phyloP scores from a whole-genome alignment of 1,139 yeast genomes.

The Yamadazyma songkhlaensis region DNA sequence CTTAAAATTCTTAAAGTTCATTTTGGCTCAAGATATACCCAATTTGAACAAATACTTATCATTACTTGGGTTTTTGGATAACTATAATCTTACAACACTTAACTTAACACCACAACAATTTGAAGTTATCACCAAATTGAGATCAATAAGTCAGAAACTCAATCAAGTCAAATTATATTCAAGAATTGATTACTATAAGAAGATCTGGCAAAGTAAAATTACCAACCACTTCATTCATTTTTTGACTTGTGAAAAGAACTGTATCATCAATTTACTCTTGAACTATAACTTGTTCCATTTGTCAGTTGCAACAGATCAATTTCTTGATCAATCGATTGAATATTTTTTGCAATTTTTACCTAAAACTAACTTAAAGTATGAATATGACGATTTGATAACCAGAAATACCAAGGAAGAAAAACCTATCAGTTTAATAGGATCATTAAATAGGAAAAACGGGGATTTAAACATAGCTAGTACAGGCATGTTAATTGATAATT shows the following conservation, averaged over 20 bases:
- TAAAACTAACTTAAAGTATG: neutral
- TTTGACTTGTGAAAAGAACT: conserved; percentile 25
- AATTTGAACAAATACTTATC: conserved; percentile 11
- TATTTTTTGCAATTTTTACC: conserved; percentile 11
- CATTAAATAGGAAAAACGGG: conserved; percentile 33
- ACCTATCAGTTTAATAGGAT: conserved; percentile 22
- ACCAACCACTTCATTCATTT: conserved; percentile 23
- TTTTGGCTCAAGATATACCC: neutral
- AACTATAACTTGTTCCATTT: conserved; percentile 35
- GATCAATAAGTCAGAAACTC: conserved; percentile 1
- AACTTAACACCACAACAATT: conserved; percentile 1
- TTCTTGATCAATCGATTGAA: conserved; percentile 18
- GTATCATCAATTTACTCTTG: conserved; percentile 34
- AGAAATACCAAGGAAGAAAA: conserved; percentile 9
- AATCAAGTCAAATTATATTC: neutral
- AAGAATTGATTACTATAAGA: conserved; percentile 1
- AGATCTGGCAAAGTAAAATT: conserved; percentile 23
- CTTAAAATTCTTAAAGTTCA: conserved; percentile 15
- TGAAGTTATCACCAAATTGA: neutral
- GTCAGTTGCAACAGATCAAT: conserved; percentile 25
- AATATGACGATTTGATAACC: neutral
- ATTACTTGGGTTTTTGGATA: conserved; percentile 5
- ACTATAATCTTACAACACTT: conserved; percentile 10
- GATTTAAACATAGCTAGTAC: conserved; percentile 16
- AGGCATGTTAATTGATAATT: conserved; percentile 16